Conservation (phyloP, 148 eudicot species). For the Dianthus caryophyllus region DNA sequence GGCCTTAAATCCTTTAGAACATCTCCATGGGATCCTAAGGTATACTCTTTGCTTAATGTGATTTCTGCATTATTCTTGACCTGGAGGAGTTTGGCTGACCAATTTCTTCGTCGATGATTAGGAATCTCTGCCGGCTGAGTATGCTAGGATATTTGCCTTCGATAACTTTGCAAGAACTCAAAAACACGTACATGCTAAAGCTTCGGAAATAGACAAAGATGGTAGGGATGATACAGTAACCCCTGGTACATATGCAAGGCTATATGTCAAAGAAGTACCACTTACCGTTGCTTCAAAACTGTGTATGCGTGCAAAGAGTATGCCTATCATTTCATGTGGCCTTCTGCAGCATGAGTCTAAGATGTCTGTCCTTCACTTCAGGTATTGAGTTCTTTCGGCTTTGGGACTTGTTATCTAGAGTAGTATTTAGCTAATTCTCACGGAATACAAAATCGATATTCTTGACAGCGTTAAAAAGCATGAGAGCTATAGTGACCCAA, state of each 20-base stretch:
- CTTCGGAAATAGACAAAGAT: conserved; percentile 49
- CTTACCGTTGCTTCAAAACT: conserved; percentile 55
- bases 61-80: background rate
- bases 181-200: conserved; percentile 83
- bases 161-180: conserved; percentile 81
- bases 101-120: conserved; percentile 23
- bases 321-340: conserved; percentile 70
- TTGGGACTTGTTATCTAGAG: background rate
- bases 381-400: conserved; percentile 35
- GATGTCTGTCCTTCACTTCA: conserved; percentile 94
- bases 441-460: conserved; percentile 5
- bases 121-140: conserved; percentile 91
- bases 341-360: conserved; percentile 95
- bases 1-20: conserved; percentile 95
- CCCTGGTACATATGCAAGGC: conserved; percentile 62
- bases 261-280: conserved; percentile 66
- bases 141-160: conserved; percentile 75
- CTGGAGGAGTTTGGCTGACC: background rate
- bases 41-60: conserved; percentile 22
- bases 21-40: conserved; percentile 96
- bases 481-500: conserved; percentile 71
- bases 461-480: conserved; percentile 75
- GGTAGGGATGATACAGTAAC: conserved; percentile 45
- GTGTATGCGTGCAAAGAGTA: conserved; percentile 34
- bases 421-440: background rate